Conservation (phyloP, 345 rosid genomes). For the Syzygium aromaticum region DNA sequence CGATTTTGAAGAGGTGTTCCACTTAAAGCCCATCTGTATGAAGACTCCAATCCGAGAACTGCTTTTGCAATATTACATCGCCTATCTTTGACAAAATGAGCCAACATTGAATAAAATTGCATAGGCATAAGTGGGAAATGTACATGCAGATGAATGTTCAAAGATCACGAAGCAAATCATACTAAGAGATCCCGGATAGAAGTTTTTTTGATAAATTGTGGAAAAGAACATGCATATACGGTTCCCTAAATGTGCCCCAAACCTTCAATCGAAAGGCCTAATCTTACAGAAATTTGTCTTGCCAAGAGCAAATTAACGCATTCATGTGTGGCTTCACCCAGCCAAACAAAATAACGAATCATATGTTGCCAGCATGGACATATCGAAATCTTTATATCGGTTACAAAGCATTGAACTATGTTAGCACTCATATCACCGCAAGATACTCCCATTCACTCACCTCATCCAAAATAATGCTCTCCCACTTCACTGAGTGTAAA, state of each 20-base stretch:
- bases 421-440: neutral
- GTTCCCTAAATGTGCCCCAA: neutral
- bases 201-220: neutral
- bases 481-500: constrained; percentile 79
- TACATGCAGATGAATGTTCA: neutral
- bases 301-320: neutral
- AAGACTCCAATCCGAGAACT: constrained; percentile 68
- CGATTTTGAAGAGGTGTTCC: constrained; percentile 99
- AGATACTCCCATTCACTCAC: constrained; percentile 21
- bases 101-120: constrained; percentile 26
- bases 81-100: constrained; percentile 84
- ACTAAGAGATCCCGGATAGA: neutral
- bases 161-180: neutral
- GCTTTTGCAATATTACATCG: constrained; percentile 90
- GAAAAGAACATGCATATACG: neutral
- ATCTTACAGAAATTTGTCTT: neutral
- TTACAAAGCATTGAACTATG: neutral
- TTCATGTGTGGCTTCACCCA: neutral
- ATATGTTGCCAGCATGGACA: neutral
- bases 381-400: neutral
- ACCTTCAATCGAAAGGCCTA: neutral
- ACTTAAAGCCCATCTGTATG: constrained; percentile 89
- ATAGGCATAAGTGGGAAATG: neutral
- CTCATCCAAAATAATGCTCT: constrained; percentile 88
- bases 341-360: neutral